Evolutionary conservation across 345 rosid genomes (phyloP).

Genomic region (Hypericum androsaemum): DNA sequence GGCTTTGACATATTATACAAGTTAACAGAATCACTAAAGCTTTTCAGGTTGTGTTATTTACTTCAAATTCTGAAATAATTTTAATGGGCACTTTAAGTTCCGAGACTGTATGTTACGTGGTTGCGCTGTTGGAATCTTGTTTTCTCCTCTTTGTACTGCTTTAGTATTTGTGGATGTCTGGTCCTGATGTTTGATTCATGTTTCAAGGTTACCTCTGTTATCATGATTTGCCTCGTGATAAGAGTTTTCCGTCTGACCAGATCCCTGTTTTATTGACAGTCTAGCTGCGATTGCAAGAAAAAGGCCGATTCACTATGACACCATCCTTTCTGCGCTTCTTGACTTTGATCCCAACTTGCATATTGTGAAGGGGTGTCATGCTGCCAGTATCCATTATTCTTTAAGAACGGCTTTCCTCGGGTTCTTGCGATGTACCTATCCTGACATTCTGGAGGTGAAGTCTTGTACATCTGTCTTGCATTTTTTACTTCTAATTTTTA

Average conservation of each 20-base stretch:
- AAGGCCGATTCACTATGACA: slow-evolving; percentile 64
- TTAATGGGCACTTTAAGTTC: too few relatives aligned
- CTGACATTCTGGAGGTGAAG: slow-evolving; percentile 67
- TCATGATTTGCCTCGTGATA: neutral
- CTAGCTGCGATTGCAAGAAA: slow-evolving; percentile 82
- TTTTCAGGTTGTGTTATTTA: too few relatives aligned
- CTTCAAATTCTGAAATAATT: too few relatives aligned
- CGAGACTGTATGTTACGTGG: too few relatives aligned
- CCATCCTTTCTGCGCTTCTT: slow-evolving; percentile 63
- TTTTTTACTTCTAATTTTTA: neutral
- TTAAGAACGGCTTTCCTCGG: slow-evolving; percentile 88
- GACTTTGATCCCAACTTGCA: slow-evolving; percentile 61
- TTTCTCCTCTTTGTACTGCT: neutral
- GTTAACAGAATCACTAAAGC: too few relatives aligned
- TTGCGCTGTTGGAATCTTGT: too few relatives aligned
- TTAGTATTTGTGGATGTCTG: slow-evolving; percentile 1
- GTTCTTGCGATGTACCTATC: slow-evolving; percentile 71
- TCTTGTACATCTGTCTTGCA: neutral
- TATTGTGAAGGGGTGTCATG: slow-evolving; percentile 48
- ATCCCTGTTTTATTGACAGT: slow-evolving; percentile 45
- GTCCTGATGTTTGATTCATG: slow-evolving; percentile 3
- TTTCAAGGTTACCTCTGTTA: neutral
- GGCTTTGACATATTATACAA: too few relatives aligned
- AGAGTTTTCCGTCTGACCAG: neutral
- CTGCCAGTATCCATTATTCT: slow-evolving; percentile 69